phyloP scores from a whole-genome alignment of 345 rosid genomes.

The Mercurialis annua region DNA sequence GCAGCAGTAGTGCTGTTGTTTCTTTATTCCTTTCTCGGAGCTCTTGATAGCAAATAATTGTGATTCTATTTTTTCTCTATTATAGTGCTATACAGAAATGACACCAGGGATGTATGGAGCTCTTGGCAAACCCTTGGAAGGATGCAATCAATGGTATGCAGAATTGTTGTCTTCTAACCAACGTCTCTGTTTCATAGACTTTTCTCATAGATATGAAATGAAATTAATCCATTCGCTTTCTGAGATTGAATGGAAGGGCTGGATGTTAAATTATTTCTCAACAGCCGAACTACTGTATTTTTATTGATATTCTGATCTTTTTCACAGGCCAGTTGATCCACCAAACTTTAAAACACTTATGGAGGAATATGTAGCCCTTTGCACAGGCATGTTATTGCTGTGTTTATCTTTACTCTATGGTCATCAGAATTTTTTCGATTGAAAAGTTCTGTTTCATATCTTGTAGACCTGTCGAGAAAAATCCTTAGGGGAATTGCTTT shows the following conservation, averaged over 20 bases:
- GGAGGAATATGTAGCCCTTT: slow-evolving; percentile 69
- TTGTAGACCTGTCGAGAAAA: slow-evolving; percentile 66
- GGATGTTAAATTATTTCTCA: slow-evolving; percentile 4
- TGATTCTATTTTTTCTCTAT: background rate
- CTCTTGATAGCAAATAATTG: background rate
- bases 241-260: background rate
- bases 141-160: slow-evolving; percentile 73
- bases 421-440: background rate
- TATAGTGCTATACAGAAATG: slow-evolving; percentile 64
- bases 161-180: background rate
- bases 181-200: background rate
- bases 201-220: background rate
- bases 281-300: background rate
- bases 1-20: background rate
- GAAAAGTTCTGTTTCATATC: slow-evolving; percentile 9
- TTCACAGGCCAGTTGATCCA: slow-evolving; percentile 67
- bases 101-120: slow-evolving; percentile 63
- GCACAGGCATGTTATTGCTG: slow-evolving; percentile 48
- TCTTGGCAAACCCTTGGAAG: slow-evolving; percentile 71
- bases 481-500: slow-evolving; percentile 73
- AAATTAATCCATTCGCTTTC: background rate
- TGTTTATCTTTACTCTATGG: slow-evolving; percentile 9
- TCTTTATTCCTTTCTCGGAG: too few species aligned
- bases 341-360: slow-evolving; percentile 44
- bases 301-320: slow-evolving; percentile 7